These are phyloP conservation scores for Penicillium sp. DNA, from an alignment of 2,329 filamentous ascomycete species.

Conservation along the genomic window DNA sequence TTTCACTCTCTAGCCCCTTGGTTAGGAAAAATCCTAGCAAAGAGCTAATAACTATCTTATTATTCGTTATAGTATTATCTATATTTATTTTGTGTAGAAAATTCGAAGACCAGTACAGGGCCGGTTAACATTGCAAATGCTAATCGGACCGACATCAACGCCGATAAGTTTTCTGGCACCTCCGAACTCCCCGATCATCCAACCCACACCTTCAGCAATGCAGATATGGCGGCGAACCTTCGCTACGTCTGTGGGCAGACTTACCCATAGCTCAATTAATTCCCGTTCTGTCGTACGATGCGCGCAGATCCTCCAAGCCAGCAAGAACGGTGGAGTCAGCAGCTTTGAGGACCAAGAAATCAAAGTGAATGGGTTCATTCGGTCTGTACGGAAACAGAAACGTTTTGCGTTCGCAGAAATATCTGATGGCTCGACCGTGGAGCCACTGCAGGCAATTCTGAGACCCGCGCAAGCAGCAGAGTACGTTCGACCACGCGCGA, in stretches of 20 bases:
- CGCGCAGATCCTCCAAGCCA: conserved; percentile 40
- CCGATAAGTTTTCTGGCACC: conserved; percentile 15
- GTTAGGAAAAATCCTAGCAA: too few species aligned
- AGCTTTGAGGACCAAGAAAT: conserved; percentile 45
- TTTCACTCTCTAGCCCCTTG: too few species aligned
- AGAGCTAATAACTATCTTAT: too few species aligned
- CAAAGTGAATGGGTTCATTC: conserved; percentile 73
- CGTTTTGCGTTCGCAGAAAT: conserved; percentile 78
- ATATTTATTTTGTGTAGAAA: too few species aligned
- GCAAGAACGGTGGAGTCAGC: conserved; percentile 26
- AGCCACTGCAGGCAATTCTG: conserved; percentile 77
- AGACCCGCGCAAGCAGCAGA: conserved; percentile 68
- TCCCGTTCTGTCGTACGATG: conserved; percentile 34
- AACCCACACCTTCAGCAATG: conserved; percentile 32
- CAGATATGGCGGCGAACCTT: conserved; percentile 43
- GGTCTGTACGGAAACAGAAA: conserved; percentile 85
- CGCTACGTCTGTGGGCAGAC: conserved; percentile 37
- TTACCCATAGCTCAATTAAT: conserved; percentile 26
- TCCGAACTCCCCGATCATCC: conserved; percentile 15
- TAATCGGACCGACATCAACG: conserved; percentile 7
- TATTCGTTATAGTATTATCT: too few species aligned
- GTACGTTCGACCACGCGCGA: conserved; percentile 51
- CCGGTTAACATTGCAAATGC: neutral
- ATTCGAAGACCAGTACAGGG: too few species aligned
- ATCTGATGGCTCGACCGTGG: conserved; percentile 80